Evolutionary conservation across 768 basidiomycete genomes (phyloP), one percentile per base, ranked within the genome.

Genomic region (Boletus huronensis): DNA sequence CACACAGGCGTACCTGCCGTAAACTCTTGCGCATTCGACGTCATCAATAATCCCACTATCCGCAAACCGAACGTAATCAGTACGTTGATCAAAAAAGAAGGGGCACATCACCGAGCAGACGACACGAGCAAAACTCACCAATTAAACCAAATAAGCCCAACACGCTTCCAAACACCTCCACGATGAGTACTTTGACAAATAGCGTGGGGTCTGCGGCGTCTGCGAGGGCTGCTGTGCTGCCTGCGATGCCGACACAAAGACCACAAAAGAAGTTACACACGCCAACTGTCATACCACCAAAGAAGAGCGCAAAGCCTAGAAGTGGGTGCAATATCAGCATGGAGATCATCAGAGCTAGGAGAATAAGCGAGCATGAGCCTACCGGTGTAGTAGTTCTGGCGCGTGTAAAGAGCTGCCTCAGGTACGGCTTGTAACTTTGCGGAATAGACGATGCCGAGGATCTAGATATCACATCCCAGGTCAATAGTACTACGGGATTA

Each of bases 361-460:
- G 31, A 23, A 51, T 19, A 40, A 21, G 8, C 19, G 5, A n/a
- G 16, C 13, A 1, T 17, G 36, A 10, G 47, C 70, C 32, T 53
- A 85, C 92, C 94, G 5, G 96, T 98, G 74, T 88, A 97, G 74
- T 96, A 97, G 73, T 98, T 98, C 56, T 85, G 78, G 11, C 79
- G 78, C 0, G 92, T 93, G 75, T 94, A 95, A 23, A 95, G 79
- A 6, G 78, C 70, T n/a, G 76, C 65, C 29, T 87, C 86, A 6
- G 82, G 75, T 3, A 93, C 79, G 5, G 63, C 63, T 50, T 74
- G 62, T 38, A 98, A 76, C 70, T 90, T 97, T 13, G 91, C 78
- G 5, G 92, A 93, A 74, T 93, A 99, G 40, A 99, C 92, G 60
- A 98, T 99, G 26, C 93, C 91, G 64, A 95, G 95, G 64, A 97